Evolutionary conservation across 1,284 basidiomycete species (phyloP), one percentile per base, ranked within the genome.

Genomic region (Trichosporon sp.): DNA sequence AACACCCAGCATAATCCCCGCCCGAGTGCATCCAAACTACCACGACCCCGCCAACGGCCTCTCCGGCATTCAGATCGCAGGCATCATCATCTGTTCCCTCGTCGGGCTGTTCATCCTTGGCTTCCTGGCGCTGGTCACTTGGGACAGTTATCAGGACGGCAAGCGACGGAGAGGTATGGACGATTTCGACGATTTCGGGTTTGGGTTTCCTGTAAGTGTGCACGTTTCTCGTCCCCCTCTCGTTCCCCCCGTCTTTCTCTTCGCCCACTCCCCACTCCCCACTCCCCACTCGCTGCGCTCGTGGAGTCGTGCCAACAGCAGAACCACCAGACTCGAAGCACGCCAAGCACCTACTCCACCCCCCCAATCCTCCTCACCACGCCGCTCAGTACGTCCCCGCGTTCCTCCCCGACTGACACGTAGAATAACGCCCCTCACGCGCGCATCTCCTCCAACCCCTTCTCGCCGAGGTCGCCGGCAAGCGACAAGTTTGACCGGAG

Each of bases 51-150:
- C 31, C 14, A 2, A 5, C 14, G 59, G 59, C 14, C 59, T 63
- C 14, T 14, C 11, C 32, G 59, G 32, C 14, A 63, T 63, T 16
- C 59, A 63, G 16, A 35, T 63, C 32, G 59, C 59, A 2, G 59
- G 59, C 14, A 63, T 63, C 59, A n/a, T 63, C 32, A n/a, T 63
- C 14, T 63, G 59, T 12, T 35, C 59, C 14, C 59, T 63, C 16
- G 59, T 63, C 32, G 59, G 59, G 2, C 4, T 63, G 4, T 63
- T 63, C 59, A 63, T 63, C 16, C 59, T 63, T 16, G 59, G 59
- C 31, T 63, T 63, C 59, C n/a, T 63, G 3, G 59, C 14, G 14
- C 32, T 63, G 31, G 59, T 63, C 1, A 63, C 59, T 1, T 63
- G 59, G 59, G 59, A 63, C 59, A 6, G 4, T 1, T 63, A 63